Base-by-base conservation (phyloP, 2,329 filamentous ascomycete species). In the Alternaria sp. region DNA sequence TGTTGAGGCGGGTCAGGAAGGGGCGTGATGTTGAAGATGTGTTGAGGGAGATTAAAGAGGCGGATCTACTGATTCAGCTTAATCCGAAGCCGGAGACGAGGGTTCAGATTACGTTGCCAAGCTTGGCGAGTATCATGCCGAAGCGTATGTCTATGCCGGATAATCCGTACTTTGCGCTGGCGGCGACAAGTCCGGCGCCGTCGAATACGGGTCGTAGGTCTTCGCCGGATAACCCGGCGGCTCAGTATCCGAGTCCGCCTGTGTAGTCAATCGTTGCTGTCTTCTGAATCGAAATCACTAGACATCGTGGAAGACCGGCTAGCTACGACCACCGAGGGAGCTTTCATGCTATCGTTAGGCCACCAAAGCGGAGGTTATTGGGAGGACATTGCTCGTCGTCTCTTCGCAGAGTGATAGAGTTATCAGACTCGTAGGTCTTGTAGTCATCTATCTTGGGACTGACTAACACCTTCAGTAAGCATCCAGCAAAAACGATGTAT, bases 1-100 rank as follows among this genome's bases (percentile, higher is more conserved):
- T 73, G 30, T 17, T 71, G 21, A 46, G 67, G 9, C 32, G 67
- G 23, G 62, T 72, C 32, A 65, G 59, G 30, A 63, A 51, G 36
- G 69, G 70, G 4, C 54, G n/a, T 19, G 57, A 62, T 43, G 54
- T 62, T 10, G 58, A 67, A 6, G 57, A 53, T 30, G 54, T 71
- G 9, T 32, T 71, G 19, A 61, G 53, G 11, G 60, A 65, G 13
- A 59, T 69, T 15, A 65, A 63, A 50, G 65, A 67, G 13, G 69
- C 67, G 15, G 61, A 67, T 23, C 30, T 69, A 11, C 63, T 66
- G 3, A 52, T 69, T 12, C 67, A 70, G 21, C 28, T 68, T 12
- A 52, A 61, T 13, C 43, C 62, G 25, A 58, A 57, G 10, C 63
- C 67, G 6, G 59, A 66, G 25, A 57, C 50, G 23, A 62, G 15